Base-by-base conservation (phyloP, 2,329 filamentous ascomycete genomes). In the Colletotrichum trifolii region DNA sequence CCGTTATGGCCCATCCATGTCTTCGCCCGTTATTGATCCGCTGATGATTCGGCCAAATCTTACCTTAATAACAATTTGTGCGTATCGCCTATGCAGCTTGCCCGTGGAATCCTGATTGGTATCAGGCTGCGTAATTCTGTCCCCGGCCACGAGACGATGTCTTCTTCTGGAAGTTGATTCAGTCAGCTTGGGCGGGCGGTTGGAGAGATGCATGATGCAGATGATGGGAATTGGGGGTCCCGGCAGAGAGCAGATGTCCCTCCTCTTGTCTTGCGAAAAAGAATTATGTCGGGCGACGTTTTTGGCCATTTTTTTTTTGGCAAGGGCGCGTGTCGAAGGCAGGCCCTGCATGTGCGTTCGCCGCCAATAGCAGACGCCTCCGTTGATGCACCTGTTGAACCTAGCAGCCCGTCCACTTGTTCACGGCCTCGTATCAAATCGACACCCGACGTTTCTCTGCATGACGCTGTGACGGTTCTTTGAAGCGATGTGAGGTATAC, bases 391-490 rank as follows among this genome's bases (percentile, higher is more conserved):
- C 52, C 63, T 63, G 63, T 57, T 57, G 63, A 63, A 59, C 52
- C 63, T 53, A 63, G 52, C 52, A 53, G 53, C 25, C 25, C 1
- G 25, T 35, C 13, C 63, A 43, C 43, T 47, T 47, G 47, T 53
- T 35, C 25, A 63, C 33, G 36, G 40, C 35, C 52, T 63, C 52
- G 60, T 63, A 63, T 46, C 63, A 63, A 66, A 63, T 63, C 47
- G 63, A 56, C 13, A 54, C 57, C 59, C 53, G 47, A 61, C 61
- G 42, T 63, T 63, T 48, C 63, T 62, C 59, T 66, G 63, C 63
- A 66, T 40, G 58, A 45, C 13, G 40, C 58, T 59, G 42, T 53
- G 47, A 33, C 52, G 15, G 42, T 53, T 54, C 39, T 62, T 40
- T 42, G 50, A 61, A 46, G 52, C 61, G 45, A 61, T 34, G 49